Percentiles rank a stretch among this genome's conserved stretches.
Conservation (phyloP, 495 filamentous ascomycete genomes). For the Hypoxylon intermedium region DNA sequence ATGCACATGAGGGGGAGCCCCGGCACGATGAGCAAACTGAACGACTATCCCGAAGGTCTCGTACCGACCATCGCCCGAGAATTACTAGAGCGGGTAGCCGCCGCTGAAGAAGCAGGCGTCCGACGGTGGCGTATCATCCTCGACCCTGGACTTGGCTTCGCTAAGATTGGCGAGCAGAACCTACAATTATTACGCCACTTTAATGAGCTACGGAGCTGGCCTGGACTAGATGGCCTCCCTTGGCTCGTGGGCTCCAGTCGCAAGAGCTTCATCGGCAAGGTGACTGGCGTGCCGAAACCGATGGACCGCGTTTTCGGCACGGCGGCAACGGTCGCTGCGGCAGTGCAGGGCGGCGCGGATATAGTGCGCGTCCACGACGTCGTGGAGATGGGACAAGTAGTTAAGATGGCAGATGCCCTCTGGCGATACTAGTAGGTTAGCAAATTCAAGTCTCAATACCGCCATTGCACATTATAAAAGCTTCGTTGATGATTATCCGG, state of each 20-base stretch:
- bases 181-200: conserved; percentile 76
- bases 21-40: conserved; percentile 76
- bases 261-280: conserved; percentile 84
- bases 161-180: conserved; percentile 82
- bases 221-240: conserved; percentile 74
- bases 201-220: conserved; percentile 64
- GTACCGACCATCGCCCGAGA: conserved; percentile 73
- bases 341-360: conserved; percentile 91
- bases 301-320: conserved; percentile 80
- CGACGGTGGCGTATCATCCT: conserved; percentile 93
- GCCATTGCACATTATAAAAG: too few relatives aligned
- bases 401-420: conserved; percentile 89
- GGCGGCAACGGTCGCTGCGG: conserved; percentile 84
- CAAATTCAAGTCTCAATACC: not conserved
- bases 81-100: conserved; percentile 71
- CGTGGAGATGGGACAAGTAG: conserved; percentile 84
- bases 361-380: conserved; percentile 96
- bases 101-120: conserved; percentile 83
- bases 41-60: conserved; percentile 75
- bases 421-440: conserved; percentile 62
- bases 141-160: conserved; percentile 93
- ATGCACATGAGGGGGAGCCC: conserved; percentile 97
- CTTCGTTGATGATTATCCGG: too few relatives aligned
- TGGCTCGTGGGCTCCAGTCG: conserved; percentile 91
- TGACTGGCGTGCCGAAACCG: conserved; percentile 72